Base-by-base conservation (phyloP, 2,329 filamentous ascomycete species). In the Zasmidium angulare region DNA sequence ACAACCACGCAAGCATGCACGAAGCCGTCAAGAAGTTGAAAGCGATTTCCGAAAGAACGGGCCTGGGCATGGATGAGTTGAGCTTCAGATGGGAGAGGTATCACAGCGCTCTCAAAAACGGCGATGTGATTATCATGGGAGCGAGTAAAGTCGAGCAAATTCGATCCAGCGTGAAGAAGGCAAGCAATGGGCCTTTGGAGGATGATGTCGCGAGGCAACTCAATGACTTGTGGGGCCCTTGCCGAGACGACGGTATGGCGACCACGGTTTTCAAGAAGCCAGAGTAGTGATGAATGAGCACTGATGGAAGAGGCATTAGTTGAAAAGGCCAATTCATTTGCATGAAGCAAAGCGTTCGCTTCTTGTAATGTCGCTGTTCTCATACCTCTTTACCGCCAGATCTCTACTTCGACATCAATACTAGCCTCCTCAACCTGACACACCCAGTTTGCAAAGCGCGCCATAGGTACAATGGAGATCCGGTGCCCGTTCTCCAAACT, bases 61-160 rank as follows among this genome's bases (percentile, higher is more conserved):
- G 70, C 1, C 21, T 81, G 24, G 76, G 72, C 0, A 65, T 75
- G 60, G 70, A 72, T 0, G 77, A 80, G 62, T 70, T 72, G 58
- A 76, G 76, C 1, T 58, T 81, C 54, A 61, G 78, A 21, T 81
- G 79, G 79, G 64, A 75, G 19, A 63, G 66, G 2, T 74, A 80
- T 67, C 78, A 81, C 59, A 77, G 72, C 2, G 31, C 59, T 19
- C 51, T 77, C 40, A 65, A 64, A n/a, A 49, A 65, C 6, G 67
- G 65, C 0, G 75, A 77, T 68, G 71, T 55, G 1, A 63, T 76
- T 0, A 74, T 76, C 51, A 68, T 76, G 22, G 74, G 74, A 1
- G 72, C 53, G 10, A 59, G 58, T 24, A 54, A 58, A 22, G 40
- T 57, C 1, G 51, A 58, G 47, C 68, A 69, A 49, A 17, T 67